Evolutionary conservation across 805 yeast genomes (phyloP), one percentile per base, ranked within the genome.

Genomic region (Yarrowia bubula): DNA sequence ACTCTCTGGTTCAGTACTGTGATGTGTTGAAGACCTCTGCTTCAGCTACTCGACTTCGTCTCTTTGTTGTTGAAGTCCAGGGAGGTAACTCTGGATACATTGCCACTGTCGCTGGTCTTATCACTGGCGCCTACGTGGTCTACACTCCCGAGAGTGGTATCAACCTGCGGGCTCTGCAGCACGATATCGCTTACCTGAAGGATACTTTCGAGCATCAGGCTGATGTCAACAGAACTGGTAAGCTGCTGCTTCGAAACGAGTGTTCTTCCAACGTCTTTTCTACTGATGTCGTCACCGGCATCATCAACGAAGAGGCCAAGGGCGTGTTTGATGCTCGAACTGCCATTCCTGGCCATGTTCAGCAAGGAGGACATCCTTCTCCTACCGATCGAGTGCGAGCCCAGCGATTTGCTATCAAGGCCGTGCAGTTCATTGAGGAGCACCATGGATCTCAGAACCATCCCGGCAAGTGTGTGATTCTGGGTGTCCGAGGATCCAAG

Each of bases 341-440:
- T 4, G 98, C 98, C 14, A 85, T 92, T 67, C 99, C 99, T 32
- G 99, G 99, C 35, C 98, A 93, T 74, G 95, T 93, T 66, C 99
- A 95, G 81, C 99, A 95, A 78, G 99, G 99, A 75, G 95, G 92
- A 67, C 84, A 86, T 64, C 99, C 99, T 60, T 87, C 97, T 8
- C 91, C 98, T 7, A 89, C 92, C 80, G 99, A 95, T 75, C 86
- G 98, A 76, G 87, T 92, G 42, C 83, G 87, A 69, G 97, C 96
- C 7, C 86, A 92, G 6, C 85, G 98, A 75, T 88, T 88, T 75
- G 97, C 97, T 3, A 88, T 93, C 70, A 88, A 86, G 77, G 91
- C 97, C 66, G 87, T 92, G 66, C 88, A 91, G 75, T 95, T 90
- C 75, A 85, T 93, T 69, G 98, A 95, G 76, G 81, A 86, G 31